Evolutionary conservation across 805 yeast species (phyloP).

Genomic region (Candida yuanshanica): DNA sequence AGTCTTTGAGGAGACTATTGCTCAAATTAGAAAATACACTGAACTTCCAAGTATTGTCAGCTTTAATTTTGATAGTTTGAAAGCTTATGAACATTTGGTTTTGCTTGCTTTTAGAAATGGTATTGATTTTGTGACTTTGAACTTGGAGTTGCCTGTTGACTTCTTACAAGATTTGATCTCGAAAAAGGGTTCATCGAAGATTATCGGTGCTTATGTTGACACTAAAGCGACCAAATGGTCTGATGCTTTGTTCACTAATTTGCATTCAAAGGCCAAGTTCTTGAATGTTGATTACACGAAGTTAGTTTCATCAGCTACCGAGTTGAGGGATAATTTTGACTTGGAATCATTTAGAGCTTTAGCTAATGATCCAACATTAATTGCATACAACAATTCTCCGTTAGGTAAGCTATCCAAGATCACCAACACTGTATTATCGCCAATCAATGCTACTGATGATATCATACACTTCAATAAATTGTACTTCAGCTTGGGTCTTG

Average conservation of each 20-base stretch:
- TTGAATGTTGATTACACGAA: constrained; percentile 71
- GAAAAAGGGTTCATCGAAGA: constrained; percentile 53
- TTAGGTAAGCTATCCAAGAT: constrained; percentile 76
- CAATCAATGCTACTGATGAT: constrained; percentile 70
- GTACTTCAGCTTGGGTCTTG: constrained; percentile 57
- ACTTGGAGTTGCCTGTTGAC: constrained; percentile 59
- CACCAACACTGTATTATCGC: constrained; percentile 70
- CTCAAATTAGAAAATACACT: constrained; percentile 57
- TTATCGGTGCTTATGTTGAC: constrained; percentile 77
- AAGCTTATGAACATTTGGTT: constrained; percentile 44
- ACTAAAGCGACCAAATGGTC: constrained; percentile 29
- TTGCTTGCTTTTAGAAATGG: constrained; percentile 69
- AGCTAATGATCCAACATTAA: constrained; percentile 55
- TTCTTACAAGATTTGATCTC: constrained; percentile 47
- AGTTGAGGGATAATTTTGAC: constrained; percentile 59
- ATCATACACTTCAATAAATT: constrained; percentile 58
- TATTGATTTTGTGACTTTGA: constrained; percentile 75
- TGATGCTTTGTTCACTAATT: constrained; percentile 44
- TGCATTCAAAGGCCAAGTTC: constrained; percentile 58
- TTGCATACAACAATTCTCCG: constrained; percentile 79
- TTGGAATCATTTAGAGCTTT: constrained; percentile 62
- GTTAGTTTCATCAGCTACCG: constrained; percentile 72
- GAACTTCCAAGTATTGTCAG: constrained; percentile 77
- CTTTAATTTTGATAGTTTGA: constrained; percentile 50
- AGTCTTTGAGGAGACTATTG: constrained; percentile 70